Conservation (phyloP, 345 rosid species). For the Erodium maritimum region DNA sequence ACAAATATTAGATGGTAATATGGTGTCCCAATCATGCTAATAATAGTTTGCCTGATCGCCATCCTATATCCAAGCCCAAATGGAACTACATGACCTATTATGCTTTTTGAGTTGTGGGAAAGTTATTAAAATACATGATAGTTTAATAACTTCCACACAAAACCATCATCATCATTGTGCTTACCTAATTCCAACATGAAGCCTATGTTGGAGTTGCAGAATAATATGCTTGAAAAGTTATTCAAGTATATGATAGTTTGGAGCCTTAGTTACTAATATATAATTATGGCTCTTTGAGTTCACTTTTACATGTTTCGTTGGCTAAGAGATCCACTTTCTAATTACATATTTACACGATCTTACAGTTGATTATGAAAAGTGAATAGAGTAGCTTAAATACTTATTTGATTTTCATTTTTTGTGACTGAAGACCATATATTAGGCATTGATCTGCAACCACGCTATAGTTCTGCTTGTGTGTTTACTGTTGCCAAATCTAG, state of each 20-base stretch:
- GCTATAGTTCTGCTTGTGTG: too few relatives aligned
- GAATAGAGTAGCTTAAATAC: background rate
- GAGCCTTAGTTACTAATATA: background rate
- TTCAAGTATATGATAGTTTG: background rate
- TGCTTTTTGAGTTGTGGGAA: background rate
- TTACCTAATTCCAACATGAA: background rate
- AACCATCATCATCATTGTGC: background rate
- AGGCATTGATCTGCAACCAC: too few relatives aligned
- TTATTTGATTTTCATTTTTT: background rate
- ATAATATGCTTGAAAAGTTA: too few relatives aligned
- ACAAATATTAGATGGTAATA: constrained; percentile 62
- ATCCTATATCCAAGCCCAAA: constrained; percentile 4
- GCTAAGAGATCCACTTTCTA: background rate
- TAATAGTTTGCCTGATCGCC: background rate
- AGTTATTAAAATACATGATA: too few relatives aligned
- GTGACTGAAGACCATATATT: background rate
- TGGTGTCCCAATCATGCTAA: constrained; percentile 1
- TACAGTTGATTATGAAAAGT: background rate
- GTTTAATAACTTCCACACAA: too few relatives aligned
- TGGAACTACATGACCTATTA: background rate
- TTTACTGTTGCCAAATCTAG: too few relatives aligned
- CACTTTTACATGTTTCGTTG: background rate
- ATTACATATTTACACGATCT: background rate
- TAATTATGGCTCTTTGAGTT: background rate
- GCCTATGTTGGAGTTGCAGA: background rate